Evolutionary conservation across 805 yeast genomes (phyloP), one percentile per base, ranked within the genome.

Genomic region (Metschnikowia anglica): DNA sequence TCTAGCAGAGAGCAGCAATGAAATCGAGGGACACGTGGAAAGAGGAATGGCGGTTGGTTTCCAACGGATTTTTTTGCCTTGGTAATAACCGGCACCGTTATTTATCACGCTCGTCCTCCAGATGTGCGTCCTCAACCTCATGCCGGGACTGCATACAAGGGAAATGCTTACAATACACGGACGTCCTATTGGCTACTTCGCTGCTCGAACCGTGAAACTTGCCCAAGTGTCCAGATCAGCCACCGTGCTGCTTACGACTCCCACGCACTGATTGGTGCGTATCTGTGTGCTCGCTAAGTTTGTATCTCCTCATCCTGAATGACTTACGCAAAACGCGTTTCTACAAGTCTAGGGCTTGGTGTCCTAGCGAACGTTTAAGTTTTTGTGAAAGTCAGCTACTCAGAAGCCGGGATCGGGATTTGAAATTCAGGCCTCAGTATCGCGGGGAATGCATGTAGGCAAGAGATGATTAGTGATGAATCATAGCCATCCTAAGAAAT

Each of bases 241-340:
- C 31, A 21, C 31, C n/a, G 10, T n/a, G 19, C 21, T 41, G 44
- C 44, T 41, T 21, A 41, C 28, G 40, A 33, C 40, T 13, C 29
- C 21, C 44, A 31, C 29, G 33, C 44, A 41, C 21, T 35, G 44
- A 35, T 35, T 41, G 37, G 44, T 18, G 44, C 39, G 21, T 34
- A n/a, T 18, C 7, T 4, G 18, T 28, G 18, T 28, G 16, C 17
- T 31, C 15, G 10, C 27, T 11, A 26, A 24, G 17, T 24, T 17
- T n/a, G 17, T 6, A 9, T 9, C 13, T 10, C n/a, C n/a, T n/a
- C n/a, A n/a, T n/a, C n/a, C n/a, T n/a, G n/a, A n/a, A n/a, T n/a
- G n/a, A n/a, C n/a, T n/a, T n/a, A n/a, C n/a, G n/a, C n/a, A 32
- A 13, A 6, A 18, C 4, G 35, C n/a, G 18, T 25, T 16, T 7